phyloP scores from a whole-genome alignment of 192 early-diverging fungal genomes.

The Gryganskiella cystojenkinii region DNA sequence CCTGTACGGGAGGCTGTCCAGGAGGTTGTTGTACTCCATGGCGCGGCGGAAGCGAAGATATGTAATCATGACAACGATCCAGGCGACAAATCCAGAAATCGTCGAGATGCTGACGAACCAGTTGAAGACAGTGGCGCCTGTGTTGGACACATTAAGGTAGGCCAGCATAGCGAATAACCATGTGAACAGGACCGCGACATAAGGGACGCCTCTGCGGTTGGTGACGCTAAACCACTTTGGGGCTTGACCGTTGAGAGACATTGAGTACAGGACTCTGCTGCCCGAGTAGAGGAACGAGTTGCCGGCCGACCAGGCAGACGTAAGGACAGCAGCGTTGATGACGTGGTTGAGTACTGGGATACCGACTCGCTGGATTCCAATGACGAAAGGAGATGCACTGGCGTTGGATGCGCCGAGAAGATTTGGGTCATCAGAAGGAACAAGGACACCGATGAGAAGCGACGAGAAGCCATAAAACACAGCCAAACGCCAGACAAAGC shows the following conservation, averaged over 20 bases:
- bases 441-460: conserved; percentile 69
- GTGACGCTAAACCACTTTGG: conserved; percentile 54
- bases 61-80: conserved; percentile 78
- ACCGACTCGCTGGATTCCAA: conserved; percentile 58
- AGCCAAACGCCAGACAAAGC: conserved; percentile 64
- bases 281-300: conserved; percentile 70
- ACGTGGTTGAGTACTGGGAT: conserved; percentile 55
- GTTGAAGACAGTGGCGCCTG: conserved; percentile 59
- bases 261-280: conserved; percentile 65
- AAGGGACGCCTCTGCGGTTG: conserved; percentile 62
- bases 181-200: conserved; percentile 51
- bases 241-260: conserved; percentile 62
- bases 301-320: conserved; percentile 67
- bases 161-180: conserved; percentile 24
- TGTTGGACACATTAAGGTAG: conserved; percentile 34
- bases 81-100: conserved; percentile 78
- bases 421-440: conserved; percentile 57
- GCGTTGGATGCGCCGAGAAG: conserved; percentile 43
- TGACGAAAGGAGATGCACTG: conserved; percentile 62
- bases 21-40: conserved; percentile 68
- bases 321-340: conserved; percentile 69
- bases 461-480: conserved; percentile 68
- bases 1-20: conserved; percentile 68
- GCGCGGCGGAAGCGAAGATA: conserved; percentile 83
- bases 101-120: conserved; percentile 69